phyloP scores from a whole-genome alignment of 2,329 filamentous ascomycete genomes.

The Sporothrix inflata region DNA sequence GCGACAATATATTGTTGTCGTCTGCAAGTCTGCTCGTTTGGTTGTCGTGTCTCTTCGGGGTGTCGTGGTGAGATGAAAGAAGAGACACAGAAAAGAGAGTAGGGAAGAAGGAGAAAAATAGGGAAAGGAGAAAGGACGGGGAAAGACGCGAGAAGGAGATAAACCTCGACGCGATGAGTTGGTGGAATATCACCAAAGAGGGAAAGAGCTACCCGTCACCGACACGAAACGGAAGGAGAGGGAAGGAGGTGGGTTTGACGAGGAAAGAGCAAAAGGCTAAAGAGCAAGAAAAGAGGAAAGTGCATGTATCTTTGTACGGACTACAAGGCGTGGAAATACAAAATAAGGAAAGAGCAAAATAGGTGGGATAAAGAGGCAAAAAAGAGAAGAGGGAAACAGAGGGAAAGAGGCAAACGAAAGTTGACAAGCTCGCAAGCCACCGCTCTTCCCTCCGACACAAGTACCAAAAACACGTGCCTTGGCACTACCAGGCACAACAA shows the following conservation, averaged over 20 bases:
- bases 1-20: background rate
- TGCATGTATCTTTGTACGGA: background rate
- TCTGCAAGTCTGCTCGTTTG: background rate
- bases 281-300: background rate
- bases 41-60: background rate
- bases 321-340: background rate
- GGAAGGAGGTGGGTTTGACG: background rate
- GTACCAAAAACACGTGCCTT: constrained; percentile 18
- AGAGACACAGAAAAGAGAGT: background rate
- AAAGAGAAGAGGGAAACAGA: background rate
- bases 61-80: background rate
- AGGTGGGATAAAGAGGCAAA: background rate
- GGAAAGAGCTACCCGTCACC: background rate
- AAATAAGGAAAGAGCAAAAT: background rate
- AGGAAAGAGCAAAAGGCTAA: background rate
- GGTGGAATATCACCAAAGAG: background rate
- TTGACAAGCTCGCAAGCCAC: background rate
- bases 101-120: background rate
- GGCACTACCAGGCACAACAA: background rate
- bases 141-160: background rate
- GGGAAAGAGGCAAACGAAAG: background rate
- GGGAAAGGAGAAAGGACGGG: background rate
- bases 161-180: background rate
- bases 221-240: background rate
- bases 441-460: background rate